Evolutionary conservation across 2,329 filamentous ascomycete genomes (phyloP), one percentile per base, ranked within the genome.

Genomic region (Leptographium procerum): DNA sequence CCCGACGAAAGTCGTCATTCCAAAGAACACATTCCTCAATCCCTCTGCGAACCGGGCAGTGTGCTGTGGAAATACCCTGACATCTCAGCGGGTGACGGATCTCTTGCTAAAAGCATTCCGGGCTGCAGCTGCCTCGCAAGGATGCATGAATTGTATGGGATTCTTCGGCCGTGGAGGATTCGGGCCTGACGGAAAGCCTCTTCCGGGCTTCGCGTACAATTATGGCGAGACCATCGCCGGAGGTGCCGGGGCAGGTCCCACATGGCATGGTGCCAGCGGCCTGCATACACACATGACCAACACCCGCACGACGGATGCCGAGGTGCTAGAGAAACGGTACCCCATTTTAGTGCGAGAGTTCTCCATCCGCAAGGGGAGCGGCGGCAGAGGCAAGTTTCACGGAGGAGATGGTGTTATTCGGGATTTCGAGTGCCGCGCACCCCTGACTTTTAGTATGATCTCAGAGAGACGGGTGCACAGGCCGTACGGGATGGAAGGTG

Each of bases 251-350:
- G 89, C 88, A 0, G 88, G 88, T 0, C 80, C 84, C 0, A 76
- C 77, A 11, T 91, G 88, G 88, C 76, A 86, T 60, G 88, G 88
- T 31, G 85, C 86, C 9, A 82, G 76, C 53, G 88, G 86, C 26
- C 86, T 91, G n/a, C 87, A 92, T 67, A 86, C 82, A 2, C 87
- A 92, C 71, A 91, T 91, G 87, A 92, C 88, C 7, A 94, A 92
- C 69, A 92, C 88, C 4, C 80, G 87, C 14, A 92, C 91, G 66
- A 91, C 88, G 0, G 88, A 92, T 67, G 78, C 85, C 0, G 88
- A 92, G 68, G 81, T 91, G 5, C 87, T 91, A 62, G 88, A 92
- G 72, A 77, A 85, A 33, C 75, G 88, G 8, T 91, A 91, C 66
- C 88, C 88, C 0, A 84, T 89, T 1, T 67, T 92, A 1, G 71